Evolutionary conservation across 139 green algal species (phyloP), one percentile per base, ranked within the genome.

Genomic region (Tetraselmis chui): DNA sequence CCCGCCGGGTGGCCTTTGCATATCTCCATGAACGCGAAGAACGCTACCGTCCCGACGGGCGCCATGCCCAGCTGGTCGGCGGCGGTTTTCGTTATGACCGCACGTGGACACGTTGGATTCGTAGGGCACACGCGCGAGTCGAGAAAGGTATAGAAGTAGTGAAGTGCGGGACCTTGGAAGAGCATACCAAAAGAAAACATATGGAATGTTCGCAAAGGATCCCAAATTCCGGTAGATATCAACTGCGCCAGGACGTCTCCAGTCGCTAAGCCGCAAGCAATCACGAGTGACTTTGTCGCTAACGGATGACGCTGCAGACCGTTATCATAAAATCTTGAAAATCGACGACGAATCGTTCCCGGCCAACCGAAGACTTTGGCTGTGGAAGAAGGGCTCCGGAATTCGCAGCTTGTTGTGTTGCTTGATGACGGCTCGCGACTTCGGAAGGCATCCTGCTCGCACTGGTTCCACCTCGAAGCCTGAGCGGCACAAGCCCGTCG

Each of bases 21-120:
- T 0, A 80, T 80, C 83, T 87, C 88, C 81, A 88, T 82, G 30
- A 77, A 80, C 18, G 80, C 23, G 78, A 91, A 92, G 83, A 93
- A 92, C 22, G 89, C 28, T 1, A 79, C 84, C 0, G 86, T 93
- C 59, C 85, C 86, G 23, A 86, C 29, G 5, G 89, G 89, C 26
- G 88, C 86, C 86, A 92, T 89, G 32, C 91, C 28, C 23, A 83
- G 76, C 82, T 93, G 89, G 79, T 93, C 89, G 77, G 89, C 80
- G 5, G 83, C 67, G 26, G 88, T 81, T 83, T 93, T 93, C 78
- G 31, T 76, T 23, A 84, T 77, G 32, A 93, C 86, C 0, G 89
- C 86, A 0, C 45, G 45, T 67, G 18, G 11, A 18, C 11, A 67
- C 45, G 45, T 67, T 18, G 45, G 45, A 18, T 5, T 18, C 11